phyloP scores from a whole-genome alignment of 2,329 filamentous ascomycete genomes.

The Alternaria sp. region DNA sequence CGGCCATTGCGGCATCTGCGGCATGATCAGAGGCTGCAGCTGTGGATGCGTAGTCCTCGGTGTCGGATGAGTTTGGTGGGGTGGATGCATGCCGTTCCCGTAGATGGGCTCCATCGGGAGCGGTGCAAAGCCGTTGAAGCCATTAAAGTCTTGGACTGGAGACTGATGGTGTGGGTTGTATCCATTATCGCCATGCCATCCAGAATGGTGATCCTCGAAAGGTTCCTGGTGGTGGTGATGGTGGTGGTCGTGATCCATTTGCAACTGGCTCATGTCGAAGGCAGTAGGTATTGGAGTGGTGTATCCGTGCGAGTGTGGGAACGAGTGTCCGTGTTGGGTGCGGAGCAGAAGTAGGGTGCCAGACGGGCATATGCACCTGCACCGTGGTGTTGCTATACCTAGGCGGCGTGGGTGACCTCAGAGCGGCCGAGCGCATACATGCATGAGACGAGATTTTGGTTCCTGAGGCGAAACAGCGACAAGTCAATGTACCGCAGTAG shows the following conservation, averaged over 20 bases:
- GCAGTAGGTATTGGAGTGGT: slow-evolving; percentile 18
- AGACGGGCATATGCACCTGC: slow-evolving; percentile 44
- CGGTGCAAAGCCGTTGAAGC: slow-evolving; percentile 45
- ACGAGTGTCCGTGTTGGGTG: slow-evolving; percentile 35
- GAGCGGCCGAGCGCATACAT: slow-evolving; percentile 46
- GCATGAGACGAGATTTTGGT: slow-evolving; percentile 43
- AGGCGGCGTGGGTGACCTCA: slow-evolving; percentile 41
- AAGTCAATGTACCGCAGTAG: slow-evolving; percentile 31
- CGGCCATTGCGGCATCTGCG: slow-evolving; percentile 48
- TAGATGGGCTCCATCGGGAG: slow-evolving; percentile 51
- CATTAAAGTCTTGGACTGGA: slow-evolving; percentile 50
- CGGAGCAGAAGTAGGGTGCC: slow-evolving; percentile 27
- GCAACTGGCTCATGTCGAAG: slow-evolving; percentile 49
- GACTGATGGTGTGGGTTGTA: slow-evolving; percentile 48
- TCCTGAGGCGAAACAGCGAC: slow-evolving; percentile 45
- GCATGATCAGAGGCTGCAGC: slow-evolving; percentile 51
- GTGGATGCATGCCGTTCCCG: slow-evolving; percentile 47
- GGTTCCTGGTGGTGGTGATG: slow-evolving; percentile 35
- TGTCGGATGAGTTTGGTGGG: slow-evolving; percentile 34
- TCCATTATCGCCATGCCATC: slow-evolving; percentile 40
- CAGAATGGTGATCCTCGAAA: slow-evolving; percentile 43
- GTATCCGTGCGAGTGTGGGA: slow-evolving; percentile 34
- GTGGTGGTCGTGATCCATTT: slow-evolving; percentile 50
- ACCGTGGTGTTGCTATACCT: slow-evolving; percentile 35
- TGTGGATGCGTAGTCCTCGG: slow-evolving; percentile 48